These are phyloP conservation scores for Penicillium sp. DNA, from an alignment of 2,329 filamentous ascomycete species.

Conservation along the genomic window DNA sequence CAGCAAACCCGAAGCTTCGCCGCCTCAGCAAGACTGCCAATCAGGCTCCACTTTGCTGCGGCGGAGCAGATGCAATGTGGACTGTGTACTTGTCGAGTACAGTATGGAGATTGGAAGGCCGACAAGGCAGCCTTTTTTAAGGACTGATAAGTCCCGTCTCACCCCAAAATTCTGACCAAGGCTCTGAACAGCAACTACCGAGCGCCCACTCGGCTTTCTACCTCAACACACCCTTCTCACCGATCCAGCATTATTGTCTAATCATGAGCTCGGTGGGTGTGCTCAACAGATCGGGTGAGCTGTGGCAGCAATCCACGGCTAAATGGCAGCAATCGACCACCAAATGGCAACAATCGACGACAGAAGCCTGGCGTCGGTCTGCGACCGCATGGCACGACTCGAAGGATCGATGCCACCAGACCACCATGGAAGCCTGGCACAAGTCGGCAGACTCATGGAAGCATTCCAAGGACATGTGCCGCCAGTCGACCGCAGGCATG, in stretches of 20 bases:
- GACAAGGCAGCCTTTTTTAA: not conserved
- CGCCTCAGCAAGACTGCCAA: not conserved
- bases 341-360: conserved; percentile 21
- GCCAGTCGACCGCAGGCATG: conserved; percentile 12
- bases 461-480: conserved; percentile 13
- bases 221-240: not conserved
- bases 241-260: not conserved
- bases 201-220: not conserved
- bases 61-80: not conserved
- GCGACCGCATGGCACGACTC: conserved; percentile 2
- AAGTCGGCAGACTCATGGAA: conserved; percentile 14
- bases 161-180: not conserved
- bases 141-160: not conserved
- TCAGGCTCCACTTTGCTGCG: not conserved
- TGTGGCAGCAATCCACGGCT: conserved; percentile 7
- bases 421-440: conserved; percentile 17
- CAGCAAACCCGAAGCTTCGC: conserved; percentile 3
- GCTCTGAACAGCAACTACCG: not conserved
- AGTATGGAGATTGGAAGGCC: not conserved
- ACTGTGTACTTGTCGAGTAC: too few relatives aligned
- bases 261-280: not conserved
- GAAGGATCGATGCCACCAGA: conserved; percentile 13
- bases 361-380: conserved; percentile 10
- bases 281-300: conserved; percentile 3
- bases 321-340: conserved; percentile 11